Evolutionary conservation across 2,329 filamentous ascomycete species (phyloP).

Genomic region (Ophiosphaerella narmari): DNA sequence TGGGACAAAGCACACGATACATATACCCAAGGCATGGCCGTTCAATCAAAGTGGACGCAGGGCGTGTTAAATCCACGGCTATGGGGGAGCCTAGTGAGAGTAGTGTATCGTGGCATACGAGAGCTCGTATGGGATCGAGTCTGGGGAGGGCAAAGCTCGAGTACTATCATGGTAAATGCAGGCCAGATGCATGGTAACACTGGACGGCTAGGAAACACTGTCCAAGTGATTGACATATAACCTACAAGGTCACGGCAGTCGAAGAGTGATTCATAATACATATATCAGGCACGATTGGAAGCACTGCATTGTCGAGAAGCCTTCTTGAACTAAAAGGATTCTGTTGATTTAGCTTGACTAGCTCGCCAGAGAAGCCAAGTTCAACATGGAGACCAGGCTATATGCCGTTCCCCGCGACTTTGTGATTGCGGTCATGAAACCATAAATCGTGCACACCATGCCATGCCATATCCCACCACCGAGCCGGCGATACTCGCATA

Average conservation of each 20-base stretch:
- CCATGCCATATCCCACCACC: slow-evolving; percentile 39
- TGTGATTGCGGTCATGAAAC: slow-evolving; percentile 42
- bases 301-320: slow-evolving; percentile 39
- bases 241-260: slow-evolving; percentile 23
- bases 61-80: slow-evolving; percentile 46
- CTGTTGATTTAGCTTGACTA: slow-evolving; percentile 45
- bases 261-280: slow-evolving; percentile 31
- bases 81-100: slow-evolving; percentile 58
- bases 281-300: slow-evolving; percentile 34
- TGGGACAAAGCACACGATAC: slow-evolving; percentile 75
- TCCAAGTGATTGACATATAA: slow-evolving; percentile 50
- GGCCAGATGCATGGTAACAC: slow-evolving; percentile 57
- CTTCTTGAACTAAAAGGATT: slow-evolving; percentile 44
- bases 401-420: slow-evolving; percentile 47
- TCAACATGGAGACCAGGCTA: slow-evolving; percentile 48
- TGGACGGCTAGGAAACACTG: slow-evolving; percentile 53
- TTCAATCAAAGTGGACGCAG: slow-evolving; percentile 44
- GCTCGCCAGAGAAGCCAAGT: slow-evolving; percentile 37
- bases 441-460: slow-evolving; percentile 42
- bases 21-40: slow-evolving; percentile 68
- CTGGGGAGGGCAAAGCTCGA: slow-evolving; percentile 59
- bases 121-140: slow-evolving; percentile 64
- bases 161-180: slow-evolving; percentile 65
- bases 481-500: slow-evolving; percentile 48
- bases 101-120: slow-evolving; percentile 58